A percentile compares a stretch with the other conserved stretches of the same genome.
phyloP scores from a whole-genome alignment of 2,329 filamentous ascomycete species.

The Fusarium verticillioides region DNA sequence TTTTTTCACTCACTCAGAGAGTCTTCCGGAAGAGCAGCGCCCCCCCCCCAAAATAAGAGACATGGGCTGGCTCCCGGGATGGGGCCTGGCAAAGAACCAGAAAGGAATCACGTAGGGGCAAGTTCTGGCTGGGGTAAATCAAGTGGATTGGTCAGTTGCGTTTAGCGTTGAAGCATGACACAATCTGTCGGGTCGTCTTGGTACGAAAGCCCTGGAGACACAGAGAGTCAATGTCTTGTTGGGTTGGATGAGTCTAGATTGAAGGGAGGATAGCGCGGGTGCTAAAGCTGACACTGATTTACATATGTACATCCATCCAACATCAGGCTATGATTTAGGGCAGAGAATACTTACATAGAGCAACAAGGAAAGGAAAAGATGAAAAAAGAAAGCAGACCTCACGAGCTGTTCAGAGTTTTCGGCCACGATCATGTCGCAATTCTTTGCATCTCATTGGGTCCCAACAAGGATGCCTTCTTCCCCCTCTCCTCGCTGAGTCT shows the following conservation, averaged over 20 bases:
- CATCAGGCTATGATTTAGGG: background rate
- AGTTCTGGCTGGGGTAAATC: constrained; percentile 45
- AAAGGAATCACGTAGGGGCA: constrained; percentile 42
- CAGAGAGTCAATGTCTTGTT: constrained; percentile 21
- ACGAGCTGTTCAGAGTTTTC: background rate
- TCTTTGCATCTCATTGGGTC: constrained; percentile 7
- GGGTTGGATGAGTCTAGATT: constrained; percentile 4
- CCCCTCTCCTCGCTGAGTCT: constrained; percentile 10
- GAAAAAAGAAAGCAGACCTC: constrained; percentile 6
- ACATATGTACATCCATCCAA: background rate
- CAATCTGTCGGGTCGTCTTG: constrained; percentile 49
- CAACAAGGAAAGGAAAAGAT: background rate
- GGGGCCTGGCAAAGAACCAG: constrained; percentile 35
- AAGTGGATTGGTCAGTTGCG: constrained; percentile 40
- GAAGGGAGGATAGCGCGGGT: constrained; percentile 20
- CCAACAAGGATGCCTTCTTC: constrained; percentile 4
- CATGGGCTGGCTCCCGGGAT: constrained; percentile 25
- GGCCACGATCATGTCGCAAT: constrained; percentile 6
- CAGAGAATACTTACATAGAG: background rate
- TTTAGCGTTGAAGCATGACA: constrained; percentile 48
- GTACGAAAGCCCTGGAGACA: constrained; percentile 21
- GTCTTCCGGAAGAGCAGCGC: constrained; percentile 21
- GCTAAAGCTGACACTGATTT: constrained; percentile 1
- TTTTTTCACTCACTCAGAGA: background rate
- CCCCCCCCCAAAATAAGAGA: constrained; percentile 34